Evolutionary conservation across 345 rosid genomes (phyloP), one percentile per base, ranked within the genome.

Genomic region (Stellera chamaejasme): DNA sequence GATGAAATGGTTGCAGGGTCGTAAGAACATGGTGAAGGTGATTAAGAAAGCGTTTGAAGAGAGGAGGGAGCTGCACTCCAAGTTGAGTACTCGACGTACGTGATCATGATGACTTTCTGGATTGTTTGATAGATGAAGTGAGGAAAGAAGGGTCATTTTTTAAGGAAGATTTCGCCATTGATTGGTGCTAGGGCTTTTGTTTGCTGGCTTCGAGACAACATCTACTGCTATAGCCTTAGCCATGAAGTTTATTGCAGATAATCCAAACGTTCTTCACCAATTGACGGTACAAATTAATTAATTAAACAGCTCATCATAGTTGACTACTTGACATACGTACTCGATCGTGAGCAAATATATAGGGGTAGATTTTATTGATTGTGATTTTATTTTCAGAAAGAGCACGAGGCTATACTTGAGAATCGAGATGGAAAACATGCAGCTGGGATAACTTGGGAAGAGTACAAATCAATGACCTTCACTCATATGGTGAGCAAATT

Each of bases 321-420:
- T n/a, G n/a, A n/a, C 32, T 52, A 13, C 9, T 41, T 5, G 23
- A 43, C 6, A 43, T 11, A 50, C 56, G n/a, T 52, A 16, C 48
- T n/a, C n/a, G 55, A 3, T 12, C 36, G 23, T 44, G 12, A 15
- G 52, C 48, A 12, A 25, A 45, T 11, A 27, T 6, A 36, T 28
- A 10, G 9, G 4, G 8, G 42, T 42, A 11, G 3, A 9, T 42
- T 5, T 19, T 15, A 14, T 11, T 0, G 10, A 44, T 16, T 10
- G 15, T 12, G 13, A 0, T 32, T 10, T 3, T 43, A 5, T 26
- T 6, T 26, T 14, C 67, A 46, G 75, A 61, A 66, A 25, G 82
- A 78, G 46, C 75, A 75, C 13, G 67, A 72, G 56, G 65, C 48
- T 23, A 69, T 69, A 16, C 50, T 64, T 1, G 19, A 56, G 43